These are phyloP conservation scores for Hymenoscyphus salicellus DNA, from an alignment of 2,329 filamentous ascomycete genomes.

Conservation along the genomic window DNA sequence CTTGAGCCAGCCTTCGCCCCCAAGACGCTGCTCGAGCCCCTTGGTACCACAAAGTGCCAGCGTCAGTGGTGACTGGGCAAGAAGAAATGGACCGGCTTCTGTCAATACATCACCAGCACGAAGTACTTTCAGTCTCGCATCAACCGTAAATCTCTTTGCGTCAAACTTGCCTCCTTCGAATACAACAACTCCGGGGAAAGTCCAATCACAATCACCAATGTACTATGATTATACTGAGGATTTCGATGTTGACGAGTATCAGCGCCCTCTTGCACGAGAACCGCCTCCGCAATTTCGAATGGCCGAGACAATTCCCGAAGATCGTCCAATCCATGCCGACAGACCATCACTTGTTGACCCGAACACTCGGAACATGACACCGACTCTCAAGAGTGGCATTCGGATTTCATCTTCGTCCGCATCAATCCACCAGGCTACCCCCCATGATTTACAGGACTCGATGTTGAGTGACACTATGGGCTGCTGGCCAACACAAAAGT, in stretches of 20 bases:
- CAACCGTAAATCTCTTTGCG: slow-evolving; percentile 30
- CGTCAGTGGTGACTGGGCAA: slow-evolving; percentile 24
- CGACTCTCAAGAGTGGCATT: slow-evolving; percentile 12
- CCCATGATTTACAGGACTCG: slow-evolving; percentile 1
- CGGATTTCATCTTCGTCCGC: slow-evolving; percentile 20
- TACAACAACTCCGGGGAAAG: slow-evolving; percentile 31
- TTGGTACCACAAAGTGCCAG: slow-evolving; percentile 20
- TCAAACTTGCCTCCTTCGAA: slow-evolving; percentile 22
- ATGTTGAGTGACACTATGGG: not conserved
- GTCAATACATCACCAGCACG: slow-evolving; percentile 33
- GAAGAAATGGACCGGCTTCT: slow-evolving; percentile 23
- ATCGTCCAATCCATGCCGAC: slow-evolving; percentile 27
- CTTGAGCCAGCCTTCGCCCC: slow-evolving; percentile 29
- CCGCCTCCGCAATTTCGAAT: slow-evolving; percentile 32
- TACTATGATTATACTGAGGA: slow-evolving; percentile 39
- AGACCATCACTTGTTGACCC: slow-evolving; percentile 11
- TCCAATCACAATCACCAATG: slow-evolving; percentile 29
- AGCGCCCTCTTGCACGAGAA: slow-evolving; percentile 18
- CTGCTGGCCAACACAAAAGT: slow-evolving; percentile 7
- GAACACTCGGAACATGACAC: slow-evolving; percentile 9
- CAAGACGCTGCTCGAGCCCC: slow-evolving; percentile 30
- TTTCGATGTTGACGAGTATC: slow-evolving; percentile 31
- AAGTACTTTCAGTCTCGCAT: slow-evolving; percentile 33
- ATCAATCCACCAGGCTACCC: slow-evolving; percentile 11
- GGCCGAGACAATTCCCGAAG: slow-evolving; percentile 33